A percentile compares a stretch with the other conserved stretches of the same genome.
Conservation (phyloP, 192 early-diverging fungal genomes). For the Mortierella hygrophila region DNA sequence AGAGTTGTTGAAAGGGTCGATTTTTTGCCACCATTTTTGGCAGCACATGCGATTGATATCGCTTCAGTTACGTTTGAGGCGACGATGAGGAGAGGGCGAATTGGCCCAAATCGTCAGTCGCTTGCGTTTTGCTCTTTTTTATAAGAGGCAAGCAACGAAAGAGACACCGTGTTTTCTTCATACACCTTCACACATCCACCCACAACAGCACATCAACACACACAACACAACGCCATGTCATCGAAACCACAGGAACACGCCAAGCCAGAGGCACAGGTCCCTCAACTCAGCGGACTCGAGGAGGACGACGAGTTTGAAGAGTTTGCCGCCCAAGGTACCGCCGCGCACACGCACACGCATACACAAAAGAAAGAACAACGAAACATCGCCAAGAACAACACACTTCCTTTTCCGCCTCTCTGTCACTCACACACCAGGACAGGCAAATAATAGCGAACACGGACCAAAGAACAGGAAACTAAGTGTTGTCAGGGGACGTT, state of each 20-base stretch:
- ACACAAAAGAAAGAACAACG: no score
- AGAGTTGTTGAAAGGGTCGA: neutral
- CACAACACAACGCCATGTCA: conserved; percentile 22
- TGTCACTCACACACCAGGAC: no score
- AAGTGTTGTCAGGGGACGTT: no score
- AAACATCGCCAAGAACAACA: no score
- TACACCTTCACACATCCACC: neutral
- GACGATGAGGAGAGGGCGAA: no score
- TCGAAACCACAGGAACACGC: conserved; percentile 26
- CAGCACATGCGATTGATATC: conserved; percentile 8
- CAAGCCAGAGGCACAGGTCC: conserved; percentile 47
- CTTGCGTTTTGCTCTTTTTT: neutral
- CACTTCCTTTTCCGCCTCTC: no score
- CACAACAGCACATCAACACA: conserved; percentile 5
- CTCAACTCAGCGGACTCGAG: conserved; percentile 78
- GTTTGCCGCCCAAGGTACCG: conserved; percentile 84
- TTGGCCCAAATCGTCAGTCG: neutral
- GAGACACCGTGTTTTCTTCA: neutral
- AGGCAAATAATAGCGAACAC: no score
- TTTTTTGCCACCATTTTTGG: conserved; percentile 18
- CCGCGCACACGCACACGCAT: no score
- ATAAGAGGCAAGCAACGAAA: neutral
- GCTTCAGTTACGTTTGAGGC: neutral
- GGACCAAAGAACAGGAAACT: no score
- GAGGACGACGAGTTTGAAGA: conserved; percentile 98